Evolutionary conservation across 2,329 filamentous ascomycete genomes (phyloP), one percentile per base, ranked within the genome.

Genomic region (Exophiala calicioides): DNA sequence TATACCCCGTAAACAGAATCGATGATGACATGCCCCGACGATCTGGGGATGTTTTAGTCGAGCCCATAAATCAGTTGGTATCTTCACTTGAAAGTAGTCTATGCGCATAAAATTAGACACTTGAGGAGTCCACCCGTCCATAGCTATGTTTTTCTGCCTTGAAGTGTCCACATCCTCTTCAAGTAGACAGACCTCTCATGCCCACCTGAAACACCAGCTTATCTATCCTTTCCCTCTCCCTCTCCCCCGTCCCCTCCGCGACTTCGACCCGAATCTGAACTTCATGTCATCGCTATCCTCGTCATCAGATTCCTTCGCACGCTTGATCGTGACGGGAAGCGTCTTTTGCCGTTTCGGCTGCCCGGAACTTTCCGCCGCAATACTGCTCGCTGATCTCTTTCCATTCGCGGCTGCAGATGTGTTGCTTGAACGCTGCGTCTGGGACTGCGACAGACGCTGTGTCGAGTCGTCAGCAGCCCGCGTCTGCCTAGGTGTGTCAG

Each of bases 251-350:
- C 41, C 52, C 38, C 42, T 34, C 7, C 52, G 30, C 12, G 52
- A 40, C 29, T 44, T 50, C 7, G 47, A 32, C 4, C 52, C 52
- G 38, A 55, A 55, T 8, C 48, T 44, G 55, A 82, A 81, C 44
- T 75, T 70, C 56, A 80, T 79, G 23, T 75, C 76, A 53, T 76
- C 77, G 57, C 81, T 78, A 20, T 80, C 79, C 58, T 79, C 78
- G 33, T 79, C 79, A 8, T 61, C 58, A 42, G 52, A 58, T 20
- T 61, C 40, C 60, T 57, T 55, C 62, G 61, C 48, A 6, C 44
- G 47, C 21, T 52, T 35, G 16, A 36, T 42, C 10, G 45, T 54
- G 31, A 57, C 55, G 27, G 55, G 54, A 65, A 68, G 41, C 38
- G 46, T 50, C 66, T 65, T 63, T 39, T 63, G 62, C 24, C 51